Conservation (phyloP, 805 yeast species). For the Cyberlindnera petersonii region DNA sequence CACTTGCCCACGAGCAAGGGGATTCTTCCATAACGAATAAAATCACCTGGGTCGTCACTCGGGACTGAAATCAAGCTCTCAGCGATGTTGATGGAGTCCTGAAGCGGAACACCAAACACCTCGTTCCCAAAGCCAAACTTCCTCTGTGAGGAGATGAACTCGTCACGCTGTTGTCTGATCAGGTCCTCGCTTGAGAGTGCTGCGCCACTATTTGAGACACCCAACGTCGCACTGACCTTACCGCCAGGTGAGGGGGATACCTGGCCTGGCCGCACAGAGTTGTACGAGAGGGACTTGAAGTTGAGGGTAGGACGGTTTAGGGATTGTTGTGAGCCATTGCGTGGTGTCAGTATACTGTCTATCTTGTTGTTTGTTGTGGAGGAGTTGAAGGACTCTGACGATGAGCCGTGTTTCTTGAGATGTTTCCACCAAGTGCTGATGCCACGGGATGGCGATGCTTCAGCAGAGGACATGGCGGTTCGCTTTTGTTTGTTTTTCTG, state of each 20-base stretch:
- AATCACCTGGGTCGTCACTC: slow-evolving; percentile 51
- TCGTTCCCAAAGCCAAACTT: slow-evolving; percentile 37
- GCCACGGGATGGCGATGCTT: slow-evolving; percentile 33
- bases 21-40: slow-evolving; percentile 77
- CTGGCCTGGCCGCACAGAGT: slow-evolving; percentile 20
- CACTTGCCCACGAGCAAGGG: slow-evolving; percentile 96
- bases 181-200: slow-evolving; percentile 14
- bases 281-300: slow-evolving; percentile 35
- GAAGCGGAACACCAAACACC: slow-evolving; percentile 79
- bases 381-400: slow-evolving; percentile 22
- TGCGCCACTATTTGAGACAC: slow-evolving; percentile 7
- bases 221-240: background rate
- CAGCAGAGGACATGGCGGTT: slow-evolving; percentile 23
- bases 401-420: slow-evolving; percentile 30
- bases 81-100: slow-evolving; percentile 67
- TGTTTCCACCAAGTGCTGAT: slow-evolving; percentile 40
- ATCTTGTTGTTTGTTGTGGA: slow-evolving; percentile 10
- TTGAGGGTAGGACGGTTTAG: slow-evolving; percentile 31
- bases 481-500: background rate
- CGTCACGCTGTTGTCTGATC: slow-evolving; percentile 35
- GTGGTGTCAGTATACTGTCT: slow-evolving; percentile 16
- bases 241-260: background rate
- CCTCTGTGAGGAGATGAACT: slow-evolving; percentile 31
- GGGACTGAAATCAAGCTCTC: slow-evolving; percentile 70
- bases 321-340: slow-evolving; percentile 14